Base-by-base conservation (phyloP, 495 filamentous ascomycete species). In the Chlorociboria aeruginascens region DNA sequence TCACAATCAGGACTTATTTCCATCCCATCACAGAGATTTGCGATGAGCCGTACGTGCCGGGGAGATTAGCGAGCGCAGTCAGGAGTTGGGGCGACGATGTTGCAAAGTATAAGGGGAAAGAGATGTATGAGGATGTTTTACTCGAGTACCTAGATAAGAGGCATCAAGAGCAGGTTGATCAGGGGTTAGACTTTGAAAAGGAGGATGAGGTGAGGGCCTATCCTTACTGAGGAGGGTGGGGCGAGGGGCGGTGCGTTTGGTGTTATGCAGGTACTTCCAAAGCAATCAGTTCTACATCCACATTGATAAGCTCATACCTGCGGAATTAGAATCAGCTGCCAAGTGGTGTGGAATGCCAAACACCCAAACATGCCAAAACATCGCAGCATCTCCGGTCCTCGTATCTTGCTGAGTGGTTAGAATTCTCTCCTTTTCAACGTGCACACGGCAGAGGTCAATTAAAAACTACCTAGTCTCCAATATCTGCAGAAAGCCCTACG, bases 81-180 rank as follows among this genome's bases (percentile, higher is more conserved):
- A 65, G 89, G 49, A 93, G 85, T 65, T 94, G 88, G 89, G 84
- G 83, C 1, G 81, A 86, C 42, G 84, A 92, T 71, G 88, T 94
- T 8, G 74, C 76, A 31, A 67, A 66, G 64, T 94, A 95, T 63
- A 93, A 93, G 68, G 88, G 89, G 14, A 81, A 73, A 67, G 85
- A 87, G 57, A 77, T 70, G 60, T 94, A 86, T 66, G 72, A 74
- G 51, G 81, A 85, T 32, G 80, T 93, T 3, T 62, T 95, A 61
- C 64, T 94, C 54, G 84, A 89, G 67, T 95, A 79, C 67, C 60
- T 95, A 60, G 89, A 94, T 66, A 56, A 54, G 60, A 84, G 83
- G 69, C 86, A 93, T 69, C 61, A 72, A 61, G 81, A 85, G 65
- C 86, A 94, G 73, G 57, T 92, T 13, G 71, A 66, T 28, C 65